These are phyloP conservation scores for Teunomyces pallodes DNA, from an alignment of 805 yeast genomes.

Conservation along the genomic window DNA sequence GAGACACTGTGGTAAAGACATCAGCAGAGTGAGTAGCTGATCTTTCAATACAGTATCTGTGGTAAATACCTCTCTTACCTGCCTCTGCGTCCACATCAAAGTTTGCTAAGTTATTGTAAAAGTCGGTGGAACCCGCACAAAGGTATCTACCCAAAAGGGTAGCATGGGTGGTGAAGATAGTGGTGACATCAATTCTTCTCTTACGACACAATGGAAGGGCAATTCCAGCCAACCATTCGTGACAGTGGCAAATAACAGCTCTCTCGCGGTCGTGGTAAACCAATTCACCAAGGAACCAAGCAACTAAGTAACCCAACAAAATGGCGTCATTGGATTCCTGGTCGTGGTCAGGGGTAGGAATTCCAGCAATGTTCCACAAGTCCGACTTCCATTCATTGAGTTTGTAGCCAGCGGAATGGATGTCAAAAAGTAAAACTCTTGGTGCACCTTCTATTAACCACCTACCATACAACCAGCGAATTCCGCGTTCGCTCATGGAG, in stretches of 20 bases:
- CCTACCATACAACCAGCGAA: constrained; percentile 81
- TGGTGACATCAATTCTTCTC: constrained; percentile 88
- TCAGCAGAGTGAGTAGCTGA: constrained; percentile 96
- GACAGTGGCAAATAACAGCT: constrained; percentile 92
- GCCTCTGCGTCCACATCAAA: constrained; percentile 98
- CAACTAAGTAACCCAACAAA: constrained; percentile 85
- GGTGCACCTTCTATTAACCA: constrained; percentile 99
- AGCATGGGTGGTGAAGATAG: constrained; percentile 97
- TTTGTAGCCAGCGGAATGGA: constrained; percentile 64
- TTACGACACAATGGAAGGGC: constrained; percentile 90
- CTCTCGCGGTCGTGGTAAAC: constrained; percentile 79
- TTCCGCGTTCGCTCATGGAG: constrained; percentile 79
- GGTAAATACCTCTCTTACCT: constrained; percentile 96
- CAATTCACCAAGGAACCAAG: constrained; percentile 96
- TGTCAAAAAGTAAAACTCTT: constrained; percentile 82
- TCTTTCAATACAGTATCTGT: constrained; percentile 93
- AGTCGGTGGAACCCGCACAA: constrained; percentile 96
- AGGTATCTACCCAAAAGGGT: constrained; percentile 90
- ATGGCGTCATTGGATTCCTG: constrained; percentile 90
- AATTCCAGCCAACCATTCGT: constrained; percentile 98
- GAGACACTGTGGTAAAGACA: constrained; percentile 95
- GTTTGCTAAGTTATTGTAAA: constrained; percentile 81
- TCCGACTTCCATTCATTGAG: constrained; percentile 94
- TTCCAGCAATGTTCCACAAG: constrained; percentile 86
- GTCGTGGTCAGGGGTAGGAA: constrained; percentile 91